These are phyloP conservation scores for Pharus latifolius DNA, from an alignment of 176 grass and related monocot species.

Conservation along the genomic window DNA sequence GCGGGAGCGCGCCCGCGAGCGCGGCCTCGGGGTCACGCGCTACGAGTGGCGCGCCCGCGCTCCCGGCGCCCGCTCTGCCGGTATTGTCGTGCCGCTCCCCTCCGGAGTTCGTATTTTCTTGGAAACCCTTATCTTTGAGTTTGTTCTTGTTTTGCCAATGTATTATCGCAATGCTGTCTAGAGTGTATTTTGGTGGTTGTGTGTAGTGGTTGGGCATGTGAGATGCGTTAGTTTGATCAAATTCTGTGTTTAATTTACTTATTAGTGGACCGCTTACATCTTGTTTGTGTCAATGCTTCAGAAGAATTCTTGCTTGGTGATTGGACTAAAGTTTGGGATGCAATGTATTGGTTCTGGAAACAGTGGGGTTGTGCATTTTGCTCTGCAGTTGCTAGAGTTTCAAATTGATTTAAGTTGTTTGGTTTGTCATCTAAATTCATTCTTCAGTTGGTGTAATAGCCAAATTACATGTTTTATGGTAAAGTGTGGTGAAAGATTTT, in stretches of 20 bases:
- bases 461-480: no score
- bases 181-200: no score
- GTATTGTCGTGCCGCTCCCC: conserved; percentile 81
- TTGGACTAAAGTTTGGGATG: no score
- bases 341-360: background rate
- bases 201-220: no score
- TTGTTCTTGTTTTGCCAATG: background rate
- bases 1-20: conserved; percentile 75
- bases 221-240: no score
- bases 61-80: conserved; percentile 12
- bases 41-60: conserved; percentile 70
- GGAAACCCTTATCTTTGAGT: background rate
- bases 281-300: no score
- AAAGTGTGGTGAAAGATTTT: background rate
- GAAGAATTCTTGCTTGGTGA: no score
- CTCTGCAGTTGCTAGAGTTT: no score
- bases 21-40: conserved; percentile 81
- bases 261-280: no score
- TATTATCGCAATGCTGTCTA: background rate
- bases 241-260: no score
- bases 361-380: no score
- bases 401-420: background rate
- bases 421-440: background rate
- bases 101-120: conserved; percentile 56
- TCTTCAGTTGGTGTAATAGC: background rate